Evolutionary conservation across 768 basidiomycete genomes (phyloP).

Genomic region (Macrolepiota albuminosa): DNA sequence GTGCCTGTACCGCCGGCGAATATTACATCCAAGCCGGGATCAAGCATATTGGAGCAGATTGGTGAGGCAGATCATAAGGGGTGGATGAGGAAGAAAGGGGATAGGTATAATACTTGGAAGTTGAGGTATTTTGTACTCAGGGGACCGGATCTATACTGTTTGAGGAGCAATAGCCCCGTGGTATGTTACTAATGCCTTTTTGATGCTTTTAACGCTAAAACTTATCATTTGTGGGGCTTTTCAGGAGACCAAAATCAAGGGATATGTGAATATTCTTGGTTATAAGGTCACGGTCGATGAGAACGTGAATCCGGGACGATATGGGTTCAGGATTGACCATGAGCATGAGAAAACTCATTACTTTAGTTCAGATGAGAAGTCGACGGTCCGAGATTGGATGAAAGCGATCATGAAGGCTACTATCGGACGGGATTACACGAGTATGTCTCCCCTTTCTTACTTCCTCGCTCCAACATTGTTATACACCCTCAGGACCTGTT

Average conservation of each 20-base stretch:
- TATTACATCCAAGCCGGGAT: slow-evolving; percentile 45
- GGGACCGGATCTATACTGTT: slow-evolving; percentile 84
- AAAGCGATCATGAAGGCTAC: slow-evolving; percentile 99
- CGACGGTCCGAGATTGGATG: slow-evolving; percentile 94
- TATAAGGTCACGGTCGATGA: slow-evolving; percentile 94
- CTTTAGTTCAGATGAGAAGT: slow-evolving; percentile 90
- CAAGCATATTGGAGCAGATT: slow-evolving; percentile 84
- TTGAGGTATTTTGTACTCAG: slow-evolving; percentile 87
- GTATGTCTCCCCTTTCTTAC: slow-evolving; percentile 38
- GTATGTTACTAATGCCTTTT: slow-evolving; percentile 27
- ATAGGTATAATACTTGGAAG: slow-evolving; percentile 93
- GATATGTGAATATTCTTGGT: slow-evolving; percentile 87
- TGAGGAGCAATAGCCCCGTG: slow-evolving; percentile 68
- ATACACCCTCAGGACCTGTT: slow-evolving; percentile 63
- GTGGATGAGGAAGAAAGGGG: slow-evolving; percentile 96
- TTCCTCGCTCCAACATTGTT: slow-evolving; percentile 8
- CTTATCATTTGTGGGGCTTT: slow-evolving; percentile 1
- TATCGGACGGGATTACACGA: slow-evolving; percentile 88
- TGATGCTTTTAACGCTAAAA: neutral
- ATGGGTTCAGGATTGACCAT: slow-evolving; percentile 93
- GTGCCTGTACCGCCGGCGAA: slow-evolving; percentile 19
- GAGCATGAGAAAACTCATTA: slow-evolving; percentile 81
- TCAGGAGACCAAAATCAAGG: slow-evolving; percentile 95
- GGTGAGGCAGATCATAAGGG: slow-evolving; percentile 87
- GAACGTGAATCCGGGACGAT: slow-evolving; percentile 85